Percentiles rank a stretch among this genome's conserved stretches.
phyloP scores from a whole-genome alignment of 2,329 filamentous ascomycete species.

The Apiospora marii region DNA sequence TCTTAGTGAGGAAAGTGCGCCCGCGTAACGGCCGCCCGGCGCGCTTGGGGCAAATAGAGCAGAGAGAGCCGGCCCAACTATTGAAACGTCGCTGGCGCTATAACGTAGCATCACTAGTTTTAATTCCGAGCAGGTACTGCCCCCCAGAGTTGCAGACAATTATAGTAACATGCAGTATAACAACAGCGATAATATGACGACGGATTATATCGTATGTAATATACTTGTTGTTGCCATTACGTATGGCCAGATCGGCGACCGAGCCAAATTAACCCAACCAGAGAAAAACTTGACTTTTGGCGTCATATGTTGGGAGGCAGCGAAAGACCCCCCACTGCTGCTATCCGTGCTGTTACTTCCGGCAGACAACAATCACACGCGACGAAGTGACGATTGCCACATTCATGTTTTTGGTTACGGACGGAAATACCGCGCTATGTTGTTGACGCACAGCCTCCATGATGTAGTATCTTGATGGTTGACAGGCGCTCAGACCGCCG shows the following conservation, averaged over 20 bases:
- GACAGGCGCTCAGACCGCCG: not conserved
- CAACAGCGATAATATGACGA: too few relatives aligned
- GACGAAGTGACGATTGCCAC: not conserved
- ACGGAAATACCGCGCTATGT: not conserved
- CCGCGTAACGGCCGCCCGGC: not conserved
- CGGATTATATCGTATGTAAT: too few relatives aligned
- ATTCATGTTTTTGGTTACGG: not conserved
- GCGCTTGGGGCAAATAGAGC: not conserved
- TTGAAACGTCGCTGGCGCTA: conserved; percentile 13
- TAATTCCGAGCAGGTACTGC: not conserved
- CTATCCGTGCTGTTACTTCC: not conserved
- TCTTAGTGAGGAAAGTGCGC: not conserved
- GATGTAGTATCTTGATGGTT: not conserved
- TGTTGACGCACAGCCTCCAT: not conserved
- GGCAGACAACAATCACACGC: not conserved
- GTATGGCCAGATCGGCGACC: not conserved
- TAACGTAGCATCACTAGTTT: not conserved
- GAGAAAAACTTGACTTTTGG: not conserved
- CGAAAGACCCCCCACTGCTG: not conserved
- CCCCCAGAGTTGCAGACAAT: not conserved
- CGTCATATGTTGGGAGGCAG: not conserved
- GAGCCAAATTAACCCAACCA: not conserved
- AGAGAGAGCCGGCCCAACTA: not conserved
- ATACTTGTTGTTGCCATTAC: not conserved
- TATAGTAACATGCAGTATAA: not conserved